Conservation (phyloP, 106 monocot species). For the Dioscorea zingiberensis region DNA sequence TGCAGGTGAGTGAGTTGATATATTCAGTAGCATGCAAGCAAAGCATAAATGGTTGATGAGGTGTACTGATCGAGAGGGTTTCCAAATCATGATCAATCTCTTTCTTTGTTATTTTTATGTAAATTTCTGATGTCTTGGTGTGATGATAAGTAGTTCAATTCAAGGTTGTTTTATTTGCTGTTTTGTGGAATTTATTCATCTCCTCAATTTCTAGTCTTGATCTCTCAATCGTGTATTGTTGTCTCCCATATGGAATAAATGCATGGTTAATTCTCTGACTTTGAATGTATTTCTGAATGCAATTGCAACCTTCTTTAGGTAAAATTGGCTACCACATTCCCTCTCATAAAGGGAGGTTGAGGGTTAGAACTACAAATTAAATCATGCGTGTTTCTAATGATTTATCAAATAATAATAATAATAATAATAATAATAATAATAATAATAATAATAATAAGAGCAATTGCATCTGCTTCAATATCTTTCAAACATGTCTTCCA, state of each 20-base stretch:
- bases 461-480: too few relatives aligned
- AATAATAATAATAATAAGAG: too few relatives aligned
- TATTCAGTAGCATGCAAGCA: neutral
- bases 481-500: too few relatives aligned
- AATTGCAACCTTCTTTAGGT: too few relatives aligned
- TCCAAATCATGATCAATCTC: neutral
- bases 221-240: neutral
- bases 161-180: neutral
- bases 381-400: too few relatives aligned
- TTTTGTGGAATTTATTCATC: neutral
- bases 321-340: too few relatives aligned
- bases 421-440: too few relatives aligned
- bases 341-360: too few relatives aligned
- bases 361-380: too few relatives aligned
- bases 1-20: neutral
- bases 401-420: too few relatives aligned
- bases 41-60: neutral
- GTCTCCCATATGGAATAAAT: neutral
- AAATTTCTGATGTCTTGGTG: neutral
- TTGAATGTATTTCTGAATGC: too few relatives aligned
- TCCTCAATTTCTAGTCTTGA: neutral
- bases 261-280: too few relatives aligned
- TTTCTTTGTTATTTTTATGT: slow-evolving; percentile 3
- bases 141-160: neutral
- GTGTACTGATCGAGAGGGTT: neutral